These are phyloP conservation scores for Vitis cinerea DNA, from an alignment of 164 flowering plant species.

Conservation along the genomic window DNA sequence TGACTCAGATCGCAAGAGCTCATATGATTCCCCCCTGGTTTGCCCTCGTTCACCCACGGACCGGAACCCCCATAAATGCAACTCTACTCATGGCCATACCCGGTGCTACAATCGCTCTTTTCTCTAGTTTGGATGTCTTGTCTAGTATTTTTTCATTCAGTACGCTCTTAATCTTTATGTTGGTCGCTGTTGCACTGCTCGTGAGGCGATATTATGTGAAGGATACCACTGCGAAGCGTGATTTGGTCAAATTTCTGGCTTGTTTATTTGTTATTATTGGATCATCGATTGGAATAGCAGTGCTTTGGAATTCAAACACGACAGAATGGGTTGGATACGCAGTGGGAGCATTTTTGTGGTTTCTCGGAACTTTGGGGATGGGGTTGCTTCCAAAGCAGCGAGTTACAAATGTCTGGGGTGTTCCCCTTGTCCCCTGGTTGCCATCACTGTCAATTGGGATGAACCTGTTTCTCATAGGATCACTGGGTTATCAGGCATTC, in stretches of 20 bases:
- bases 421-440: slow-evolving; percentile 62
- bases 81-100: slow-evolving; percentile 48
- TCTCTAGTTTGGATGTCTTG: slow-evolving; percentile 48
- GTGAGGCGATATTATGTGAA: slow-evolving; percentile 51
- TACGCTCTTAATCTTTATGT: slow-evolving; percentile 57
- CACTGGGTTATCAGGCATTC: slow-evolving; percentile 49
- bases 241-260: slow-evolving; percentile 37
- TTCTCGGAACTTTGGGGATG: slow-evolving; percentile 42
- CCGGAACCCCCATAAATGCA: slow-evolving; percentile 63
- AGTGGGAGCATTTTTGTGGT: slow-evolving; percentile 38
- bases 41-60: slow-evolving; percentile 36
- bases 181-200: slow-evolving; percentile 52
- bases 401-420: slow-evolving; percentile 60
- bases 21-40: slow-evolving; percentile 62
- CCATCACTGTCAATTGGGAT: slow-evolving; percentile 51
- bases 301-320: slow-evolving; percentile 29
- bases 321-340: slow-evolving; percentile 43
- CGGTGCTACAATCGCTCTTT: slow-evolving; percentile 47
- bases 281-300: slow-evolving; percentile 39
- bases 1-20: slow-evolving; percentile 65
- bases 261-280: slow-evolving; percentile 37
- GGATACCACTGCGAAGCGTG: slow-evolving; percentile 30
- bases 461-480: slow-evolving; percentile 63
- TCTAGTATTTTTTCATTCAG: slow-evolving; percentile 55
- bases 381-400: slow-evolving; percentile 39